Evolutionary conservation across 1,284 basidiomycete species (phyloP).

Genomic region (Sparassis latifolia): DNA sequence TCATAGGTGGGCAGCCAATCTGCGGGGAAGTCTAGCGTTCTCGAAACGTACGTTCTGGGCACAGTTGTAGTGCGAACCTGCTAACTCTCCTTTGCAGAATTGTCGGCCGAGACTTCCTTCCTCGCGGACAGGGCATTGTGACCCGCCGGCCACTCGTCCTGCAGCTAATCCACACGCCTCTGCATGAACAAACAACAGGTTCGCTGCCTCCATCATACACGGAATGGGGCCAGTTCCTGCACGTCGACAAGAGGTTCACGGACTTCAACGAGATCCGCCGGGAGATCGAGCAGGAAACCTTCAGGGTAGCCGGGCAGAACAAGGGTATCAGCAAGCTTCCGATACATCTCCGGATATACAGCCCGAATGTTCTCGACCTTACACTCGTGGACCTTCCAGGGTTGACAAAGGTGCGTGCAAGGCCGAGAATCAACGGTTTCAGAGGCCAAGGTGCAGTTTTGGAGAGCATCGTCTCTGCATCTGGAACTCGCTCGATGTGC

Average conservation of each 20-base stretch:
- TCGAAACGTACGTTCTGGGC: slow-evolving; percentile 63
- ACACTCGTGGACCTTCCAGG: slow-evolving; percentile 96
- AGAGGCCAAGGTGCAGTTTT: too few relatives aligned
- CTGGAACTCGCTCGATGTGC: neutral
- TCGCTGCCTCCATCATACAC: slow-evolving; percentile 37
- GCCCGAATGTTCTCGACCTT: slow-evolving; percentile 90
- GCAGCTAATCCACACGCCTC: slow-evolving; percentile 88
- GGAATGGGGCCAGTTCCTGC: slow-evolving; percentile 96
- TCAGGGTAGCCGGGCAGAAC: slow-evolving; percentile 96
- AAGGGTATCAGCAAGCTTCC: slow-evolving; percentile 97
- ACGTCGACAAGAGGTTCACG: slow-evolving; percentile 93
- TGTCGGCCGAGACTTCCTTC: slow-evolving; percentile 93
- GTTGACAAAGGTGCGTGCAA: slow-evolving; percentile 75
- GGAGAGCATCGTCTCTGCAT: neutral
- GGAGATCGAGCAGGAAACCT: slow-evolving; percentile 98
- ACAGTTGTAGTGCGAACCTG: slow-evolving; percentile 2
- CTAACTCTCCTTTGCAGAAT: slow-evolving; percentile 46
- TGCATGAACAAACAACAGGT: slow-evolving; percentile 37
- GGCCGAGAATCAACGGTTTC: neutral
- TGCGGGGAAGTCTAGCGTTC: slow-evolving; percentile 80
- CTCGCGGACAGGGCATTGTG: slow-evolving; percentile 90
- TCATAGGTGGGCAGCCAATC: slow-evolving; percentile 79
- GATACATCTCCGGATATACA: slow-evolving; percentile 92
- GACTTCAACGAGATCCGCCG: slow-evolving; percentile 92
- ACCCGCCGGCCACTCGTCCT: slow-evolving; percentile 92